These are phyloP conservation scores for Trichocladium uniseriatum DNA, from an alignment of 495 filamentous ascomycete genomes.

Conservation along the genomic window DNA sequence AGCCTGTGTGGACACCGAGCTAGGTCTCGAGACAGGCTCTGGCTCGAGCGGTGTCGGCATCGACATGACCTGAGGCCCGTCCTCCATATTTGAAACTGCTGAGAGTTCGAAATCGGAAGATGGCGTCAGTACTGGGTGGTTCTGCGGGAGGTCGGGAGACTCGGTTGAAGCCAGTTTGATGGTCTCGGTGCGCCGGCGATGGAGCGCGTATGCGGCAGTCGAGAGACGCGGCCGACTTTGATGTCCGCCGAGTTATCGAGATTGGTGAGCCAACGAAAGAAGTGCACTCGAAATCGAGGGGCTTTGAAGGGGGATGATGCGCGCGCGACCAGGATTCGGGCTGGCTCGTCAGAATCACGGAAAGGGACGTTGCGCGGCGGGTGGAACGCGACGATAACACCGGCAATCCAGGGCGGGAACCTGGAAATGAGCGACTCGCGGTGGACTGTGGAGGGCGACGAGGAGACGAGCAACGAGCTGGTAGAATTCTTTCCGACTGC, in stretches of 20 bases:
- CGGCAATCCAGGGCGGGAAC: too few species aligned
- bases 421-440: too few species aligned
- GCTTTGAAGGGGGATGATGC: too few species aligned
- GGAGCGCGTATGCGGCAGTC: not conserved
- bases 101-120: slow-evolving; percentile 22
- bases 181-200: not conserved
- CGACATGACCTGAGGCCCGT: slow-evolving; percentile 28
- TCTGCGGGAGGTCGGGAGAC: slow-evolving; percentile 26
- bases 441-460: too few species aligned
- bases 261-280: not conserved
- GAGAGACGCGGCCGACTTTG: not conserved
- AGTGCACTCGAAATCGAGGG: not conserved
- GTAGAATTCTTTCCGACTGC: too few species aligned
- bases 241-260: not conserved
- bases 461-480: too few species aligned
- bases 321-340: too few species aligned
- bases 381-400: too few species aligned
- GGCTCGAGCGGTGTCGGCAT: slow-evolving; percentile 34
- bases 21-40: slow-evolving; percentile 42
- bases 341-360: too few species aligned
- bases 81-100: slow-evolving; percentile 30
- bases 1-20: slow-evolving; percentile 35
- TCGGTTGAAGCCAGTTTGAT: slow-evolving; percentile 28
- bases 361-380: too few species aligned
- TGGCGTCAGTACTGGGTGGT: slow-evolving; percentile 18